Evolutionary conservation across 257 asterid genomes (phyloP), one percentile per base, ranked within the genome.

Genomic region (Lantana camara): DNA sequence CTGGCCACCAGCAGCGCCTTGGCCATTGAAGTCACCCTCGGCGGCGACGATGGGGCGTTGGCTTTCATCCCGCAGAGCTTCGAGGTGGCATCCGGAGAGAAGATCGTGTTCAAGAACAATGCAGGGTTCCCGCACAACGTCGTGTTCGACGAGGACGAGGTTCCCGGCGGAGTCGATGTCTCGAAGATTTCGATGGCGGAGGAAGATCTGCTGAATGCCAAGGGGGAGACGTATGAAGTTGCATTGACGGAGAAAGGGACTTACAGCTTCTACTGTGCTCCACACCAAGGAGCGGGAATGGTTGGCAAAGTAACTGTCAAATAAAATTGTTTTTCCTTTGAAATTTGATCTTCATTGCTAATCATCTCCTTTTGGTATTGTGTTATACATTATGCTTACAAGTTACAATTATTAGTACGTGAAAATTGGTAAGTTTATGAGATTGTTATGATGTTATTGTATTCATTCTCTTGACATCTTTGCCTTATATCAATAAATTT

Each of bases 101-200:
- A 78, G 21, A 86, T 92, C 52, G 80, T 67, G 7, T 89, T 92
- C 85, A 77, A 64, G 77, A 92, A 92, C 96, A 85, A 85, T 35
- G 91, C 85, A 0, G 96, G 89, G 0, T 86, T 82, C 88, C 98
- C 98, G 0, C 98, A 92, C 89, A 92, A 92, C 46, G 77, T 92
- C 17, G 81, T 89, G n/a, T 92, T 92, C 65, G 91, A 92, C 42
- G 96, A 85, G 52, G 98, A 92, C 60, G 95, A 46, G 56, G 60
- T 89, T 4, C 96, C 96, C 10, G 53, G 87, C 1, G 98, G 98
- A 0, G 95, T 92, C 2, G 95, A 92, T 57, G 95, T 44, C 3
- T 3, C 85, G 0, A 79, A 79, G 79, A 89, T 89, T 4, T 92
- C 98, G 41, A 85, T 91, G 98, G 0, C 46, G 1, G 95, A 86